Evolutionary conservation across 345 rosid species (phyloP).

Genomic region (Citrus medica): DNA sequence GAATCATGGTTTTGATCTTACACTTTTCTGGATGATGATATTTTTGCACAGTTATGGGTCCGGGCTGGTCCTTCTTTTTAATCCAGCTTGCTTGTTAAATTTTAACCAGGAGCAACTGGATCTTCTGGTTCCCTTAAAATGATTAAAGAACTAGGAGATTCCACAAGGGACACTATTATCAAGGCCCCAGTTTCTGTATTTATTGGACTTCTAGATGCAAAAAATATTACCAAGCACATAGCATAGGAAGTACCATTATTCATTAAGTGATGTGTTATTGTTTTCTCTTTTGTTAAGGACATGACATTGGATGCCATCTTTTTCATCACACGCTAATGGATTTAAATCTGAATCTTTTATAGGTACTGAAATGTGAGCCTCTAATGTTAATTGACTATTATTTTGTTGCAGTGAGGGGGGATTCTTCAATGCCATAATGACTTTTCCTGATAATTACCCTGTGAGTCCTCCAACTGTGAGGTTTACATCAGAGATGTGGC

Average conservation of each 20-base stretch:
- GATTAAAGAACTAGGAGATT: not conserved
- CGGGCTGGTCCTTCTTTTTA: not conserved
- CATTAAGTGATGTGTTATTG: not conserved
- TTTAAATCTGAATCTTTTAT: not conserved
- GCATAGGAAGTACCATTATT: not conserved
- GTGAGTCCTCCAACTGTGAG: constrained; percentile 67
- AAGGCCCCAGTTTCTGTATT: not conserved
- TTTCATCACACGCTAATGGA: not conserved
- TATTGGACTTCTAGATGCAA: not conserved
- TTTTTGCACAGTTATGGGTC: not conserved
- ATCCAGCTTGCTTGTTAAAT: not conserved
- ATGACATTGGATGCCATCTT: not conserved
- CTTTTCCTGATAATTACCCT: constrained; percentile 70
- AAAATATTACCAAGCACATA: not conserved
- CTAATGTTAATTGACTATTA: not conserved
- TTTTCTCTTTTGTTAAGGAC: not conserved
- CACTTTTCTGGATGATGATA: not conserved
- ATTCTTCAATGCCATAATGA: constrained; percentile 76
- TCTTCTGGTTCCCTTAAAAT: not conserved
- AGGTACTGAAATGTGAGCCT: not conserved
- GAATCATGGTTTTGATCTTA: not conserved
- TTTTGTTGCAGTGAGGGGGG: constrained; percentile 72
- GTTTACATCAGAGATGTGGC: constrained; percentile 87
- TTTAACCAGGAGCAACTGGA: no score
- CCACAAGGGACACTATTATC: not conserved